Evolutionary conservation across 176 grass and related monocot species (phyloP), one percentile per base, ranked within the genome.

Genomic region (Aegilops speltoides): DNA sequence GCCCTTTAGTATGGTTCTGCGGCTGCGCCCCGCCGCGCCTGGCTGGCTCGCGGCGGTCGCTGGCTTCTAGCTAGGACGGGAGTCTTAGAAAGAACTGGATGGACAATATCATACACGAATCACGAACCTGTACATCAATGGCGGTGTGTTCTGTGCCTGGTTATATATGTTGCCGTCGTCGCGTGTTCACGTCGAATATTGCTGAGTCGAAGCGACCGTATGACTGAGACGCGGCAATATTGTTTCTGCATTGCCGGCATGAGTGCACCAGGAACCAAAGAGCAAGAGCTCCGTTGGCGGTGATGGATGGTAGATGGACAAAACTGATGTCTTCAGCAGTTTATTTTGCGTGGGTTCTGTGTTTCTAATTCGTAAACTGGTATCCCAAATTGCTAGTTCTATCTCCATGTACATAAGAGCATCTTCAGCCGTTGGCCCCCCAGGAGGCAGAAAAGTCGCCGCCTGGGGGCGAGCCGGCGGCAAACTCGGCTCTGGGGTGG

Each of bases 1-100:
- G 8, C 77, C 41, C 34, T 83, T 87, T 87, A 83, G 37, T 20
- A 74, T 75, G 74, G 79, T 40, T 32, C 31, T 17, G 56, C 25
- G 15, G 41, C 14, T 17, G 56, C 25, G 15, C 45, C 14, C 8
- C 8, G 7, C 69, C 15, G 23, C 24, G 13, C 48, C 64, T 36
- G 22, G 26, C 29, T 31, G 7, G 11, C 15, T 57, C 11, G 11
- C 10, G 40, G 28, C n/a, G 19, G 20, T 65, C 20, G 26, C 25
- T 26, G 10, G 36, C 17, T 22, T 75, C 14, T 76, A 68, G 59
- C 34, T 79, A 29, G 73, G 33, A 60, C 15, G 45, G 17, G 38
- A 41, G 25, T 73, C 76, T 38, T 28, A 8, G 56, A 23, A 17
- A 16, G 48, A 73, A 17, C 1, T 66, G 74, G 54, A 83, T 73